Conservation (phyloP, 495 filamentous ascomycete species). For the Penicillium silybi region DNA sequence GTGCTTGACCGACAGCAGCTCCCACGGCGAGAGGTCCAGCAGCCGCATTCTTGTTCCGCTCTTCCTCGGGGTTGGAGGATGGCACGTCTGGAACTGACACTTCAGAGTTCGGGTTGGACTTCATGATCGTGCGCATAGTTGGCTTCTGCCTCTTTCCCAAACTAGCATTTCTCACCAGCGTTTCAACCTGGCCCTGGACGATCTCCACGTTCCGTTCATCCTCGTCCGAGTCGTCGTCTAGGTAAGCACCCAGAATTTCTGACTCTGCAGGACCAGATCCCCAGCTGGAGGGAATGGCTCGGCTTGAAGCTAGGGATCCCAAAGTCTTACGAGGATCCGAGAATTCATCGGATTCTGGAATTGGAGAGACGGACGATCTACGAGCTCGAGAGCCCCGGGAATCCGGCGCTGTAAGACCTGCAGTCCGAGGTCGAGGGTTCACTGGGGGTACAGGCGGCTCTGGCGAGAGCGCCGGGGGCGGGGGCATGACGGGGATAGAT, state of each 20-base stretch:
- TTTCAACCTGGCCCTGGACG: slow-evolving; percentile 49
- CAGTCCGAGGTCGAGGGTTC: slow-evolving; percentile 13
- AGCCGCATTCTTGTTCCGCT: slow-evolving; percentile 16
- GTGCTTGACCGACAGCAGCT: slow-evolving; percentile 13
- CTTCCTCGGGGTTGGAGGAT: not conserved
- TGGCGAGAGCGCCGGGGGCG: slow-evolving; percentile 11
- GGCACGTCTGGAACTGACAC: slow-evolving; percentile 14
- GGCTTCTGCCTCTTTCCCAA: slow-evolving; percentile 70
- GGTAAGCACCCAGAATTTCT: slow-evolving; percentile 40
- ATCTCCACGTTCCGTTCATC: slow-evolving; percentile 33
- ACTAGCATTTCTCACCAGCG: slow-evolving; percentile 74
- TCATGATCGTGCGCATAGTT: slow-evolving; percentile 61
- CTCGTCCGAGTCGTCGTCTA: slow-evolving; percentile 36
- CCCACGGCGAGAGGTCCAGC: slow-evolving; percentile 8
- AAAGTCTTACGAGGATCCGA: slow-evolving; percentile 46
- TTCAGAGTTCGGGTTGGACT: slow-evolving; percentile 25
- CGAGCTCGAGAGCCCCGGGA: slow-evolving; percentile 34
- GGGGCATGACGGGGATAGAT: slow-evolving; percentile 47
- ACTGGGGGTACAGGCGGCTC: slow-evolving; percentile 15
- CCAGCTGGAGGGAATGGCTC: slow-evolving; percentile 72
- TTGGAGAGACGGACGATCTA: slow-evolving; percentile 77
- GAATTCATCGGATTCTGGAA: slow-evolving; percentile 70
- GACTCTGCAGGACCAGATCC: slow-evolving; percentile 49
- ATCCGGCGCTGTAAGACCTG: slow-evolving; percentile 22
- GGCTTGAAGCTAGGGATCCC: slow-evolving; percentile 77